Evolutionary conservation across 495 filamentous ascomycete species (phyloP).

Genomic region (Aspergillus avenaceus): DNA sequence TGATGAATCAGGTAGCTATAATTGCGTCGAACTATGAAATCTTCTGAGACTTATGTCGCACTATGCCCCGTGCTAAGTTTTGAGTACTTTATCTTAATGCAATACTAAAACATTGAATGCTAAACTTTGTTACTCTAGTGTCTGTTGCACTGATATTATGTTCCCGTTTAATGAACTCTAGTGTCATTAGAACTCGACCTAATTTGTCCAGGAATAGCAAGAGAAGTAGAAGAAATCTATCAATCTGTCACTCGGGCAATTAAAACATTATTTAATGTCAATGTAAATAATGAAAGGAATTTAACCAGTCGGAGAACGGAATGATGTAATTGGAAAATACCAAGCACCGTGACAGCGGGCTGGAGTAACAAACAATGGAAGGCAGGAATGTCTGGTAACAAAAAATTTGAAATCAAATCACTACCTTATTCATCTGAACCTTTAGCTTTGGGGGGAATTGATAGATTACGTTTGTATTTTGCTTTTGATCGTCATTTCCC

Average conservation of each 20-base stretch:
- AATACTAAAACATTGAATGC: not conserved
- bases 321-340: not conserved
- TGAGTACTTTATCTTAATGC: not conserved
- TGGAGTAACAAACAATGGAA: not conserved
- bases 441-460: not conserved
- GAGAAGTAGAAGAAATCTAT: too few relatives aligned
- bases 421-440: too few relatives aligned
- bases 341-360: not conserved
- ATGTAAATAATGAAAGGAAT: not conserved
- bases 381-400: not conserved
- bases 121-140: not conserved
- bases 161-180: too few relatives aligned
- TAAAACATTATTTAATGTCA: not conserved
- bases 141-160: not conserved
- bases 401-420: not conserved
- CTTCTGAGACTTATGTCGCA: not conserved
- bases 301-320: not conserved
- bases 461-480: not conserved
- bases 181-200: too few relatives aligned
- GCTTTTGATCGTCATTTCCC: not conserved
- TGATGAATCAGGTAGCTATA: not conserved
- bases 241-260: not conserved
- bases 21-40: not conserved
- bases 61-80: not conserved
- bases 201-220: too few relatives aligned